These are phyloP conservation scores for Auriscalpium orientale DNA, from an alignment of 768 basidiomycete genomes.

Conservation along the genomic window DNA sequence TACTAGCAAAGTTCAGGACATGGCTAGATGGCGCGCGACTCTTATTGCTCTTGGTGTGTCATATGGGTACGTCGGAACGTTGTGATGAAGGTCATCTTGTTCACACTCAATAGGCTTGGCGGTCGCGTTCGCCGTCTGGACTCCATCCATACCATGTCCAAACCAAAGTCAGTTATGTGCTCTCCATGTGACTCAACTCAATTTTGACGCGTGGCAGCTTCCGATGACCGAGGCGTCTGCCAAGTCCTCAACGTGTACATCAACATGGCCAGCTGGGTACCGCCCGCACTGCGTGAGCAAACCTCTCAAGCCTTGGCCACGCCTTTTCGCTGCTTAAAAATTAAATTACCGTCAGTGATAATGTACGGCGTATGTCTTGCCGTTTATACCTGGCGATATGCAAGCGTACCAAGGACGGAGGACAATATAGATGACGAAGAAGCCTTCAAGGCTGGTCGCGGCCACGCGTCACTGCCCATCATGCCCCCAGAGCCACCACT, in stretches of 20 bases:
- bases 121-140: slow-evolving; percentile 34
- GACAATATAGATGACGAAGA: background rate
- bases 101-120: slow-evolving; percentile 31
- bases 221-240: slow-evolving; percentile 38
- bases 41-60: slow-evolving; percentile 35
- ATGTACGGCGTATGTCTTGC: slow-evolving; percentile 35
- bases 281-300: slow-evolving; percentile 38
- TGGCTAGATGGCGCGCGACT: slow-evolving; percentile 51
- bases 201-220: slow-evolving; percentile 20
- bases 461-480: background rate
- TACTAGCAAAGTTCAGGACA: slow-evolving; percentile 38
- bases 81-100: background rate
- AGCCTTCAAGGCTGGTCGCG: background rate
- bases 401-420: slow-evolving; percentile 3
- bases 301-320: background rate
- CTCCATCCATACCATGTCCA: slow-evolving; percentile 36
- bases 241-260: slow-evolving; percentile 41
- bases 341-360: slow-evolving; percentile 30
- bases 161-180: slow-evolving; percentile 29
- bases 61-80: slow-evolving; percentile 33
- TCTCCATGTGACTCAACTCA: background rate
- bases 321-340: background rate
- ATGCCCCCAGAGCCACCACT: background rate
- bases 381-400: slow-evolving; percentile 30
- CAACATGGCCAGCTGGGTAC: slow-evolving; percentile 44